Evolutionary conservation across 371 early-diverging fungal genomes (phyloP).

Genomic region (Coemansia sp.): DNA sequence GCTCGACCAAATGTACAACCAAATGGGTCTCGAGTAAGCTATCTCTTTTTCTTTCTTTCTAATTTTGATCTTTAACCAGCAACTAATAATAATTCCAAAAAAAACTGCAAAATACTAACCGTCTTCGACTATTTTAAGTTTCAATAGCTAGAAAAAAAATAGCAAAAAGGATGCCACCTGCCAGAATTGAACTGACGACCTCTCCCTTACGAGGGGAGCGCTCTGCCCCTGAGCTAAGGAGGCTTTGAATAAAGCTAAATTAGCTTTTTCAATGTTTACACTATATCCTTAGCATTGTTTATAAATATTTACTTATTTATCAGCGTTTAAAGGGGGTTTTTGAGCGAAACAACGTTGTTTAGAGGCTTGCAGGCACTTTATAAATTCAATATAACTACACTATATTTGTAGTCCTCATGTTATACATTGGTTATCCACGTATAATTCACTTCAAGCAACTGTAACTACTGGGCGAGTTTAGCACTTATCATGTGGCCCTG

Average conservation of each 20-base stretch:
- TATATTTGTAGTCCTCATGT: no score
- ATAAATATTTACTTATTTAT: not conserved
- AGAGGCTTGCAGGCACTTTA: no score
- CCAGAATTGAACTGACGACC: slow-evolving; percentile 42
- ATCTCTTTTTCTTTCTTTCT: not conserved
- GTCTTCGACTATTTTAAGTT: not conserved
- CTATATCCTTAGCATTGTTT: not conserved
- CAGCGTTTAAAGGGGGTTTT: no score
- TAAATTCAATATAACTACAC: no score
- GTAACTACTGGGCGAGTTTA: no score
- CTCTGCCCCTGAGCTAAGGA: slow-evolving; percentile 43
- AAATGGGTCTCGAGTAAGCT: slow-evolving; percentile 17
- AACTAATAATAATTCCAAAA: slow-evolving; percentile 3
- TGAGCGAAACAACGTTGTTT: no score
- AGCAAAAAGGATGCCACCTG: slow-evolving; percentile 24
- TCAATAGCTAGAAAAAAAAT: no score
- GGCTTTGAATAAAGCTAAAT: slow-evolving; percentile 4
- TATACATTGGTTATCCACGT: no score
- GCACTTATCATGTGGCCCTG: no score
- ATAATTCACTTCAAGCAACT: no score
- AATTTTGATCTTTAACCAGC: not conserved
- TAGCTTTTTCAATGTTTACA: no score
- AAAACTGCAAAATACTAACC: not conserved
- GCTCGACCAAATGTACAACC: slow-evolving; percentile 66
- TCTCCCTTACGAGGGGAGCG: slow-evolving; percentile 39